These are phyloP conservation scores for Phialocephala subalpina DNA, from an alignment of 2,329 filamentous ascomycete species.

Conservation along the genomic window DNA sequence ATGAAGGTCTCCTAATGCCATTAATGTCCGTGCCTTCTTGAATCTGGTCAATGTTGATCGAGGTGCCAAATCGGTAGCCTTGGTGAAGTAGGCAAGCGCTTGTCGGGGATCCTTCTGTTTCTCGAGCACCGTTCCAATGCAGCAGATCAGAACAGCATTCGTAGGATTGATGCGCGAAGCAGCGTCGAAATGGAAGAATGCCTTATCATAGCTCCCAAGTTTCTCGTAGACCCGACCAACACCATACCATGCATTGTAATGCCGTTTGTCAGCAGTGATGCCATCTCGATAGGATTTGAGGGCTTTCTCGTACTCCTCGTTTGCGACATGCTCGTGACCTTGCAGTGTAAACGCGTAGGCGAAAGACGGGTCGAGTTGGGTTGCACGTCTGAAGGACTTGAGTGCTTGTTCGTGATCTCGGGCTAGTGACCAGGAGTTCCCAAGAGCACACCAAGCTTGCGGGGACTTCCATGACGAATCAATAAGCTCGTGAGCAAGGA, in stretches of 20 bases:
- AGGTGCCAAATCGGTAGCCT: conserved; percentile 84
- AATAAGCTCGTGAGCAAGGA: conserved; percentile 88
- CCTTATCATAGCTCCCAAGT: conserved; percentile 88
- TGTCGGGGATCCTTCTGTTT: conserved; percentile 83
- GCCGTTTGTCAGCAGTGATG: conserved; percentile 84
- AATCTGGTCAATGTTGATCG: conserved; percentile 84
- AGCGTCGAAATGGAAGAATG: conserved; percentile 88
- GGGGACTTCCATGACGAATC: conserved; percentile 89
- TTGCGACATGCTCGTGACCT: conserved; percentile 93
- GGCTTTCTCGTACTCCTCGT: conserved; percentile 97
- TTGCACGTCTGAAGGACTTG: conserved; percentile 92
- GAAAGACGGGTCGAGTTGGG: conserved; percentile 87
- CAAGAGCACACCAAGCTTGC: conserved; percentile 94
- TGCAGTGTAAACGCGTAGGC: conserved; percentile 96
- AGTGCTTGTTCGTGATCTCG: conserved; percentile 95
- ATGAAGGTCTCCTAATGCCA: conserved; percentile 75
- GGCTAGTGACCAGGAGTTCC: conserved; percentile 92
- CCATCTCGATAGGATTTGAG: conserved; percentile 86
- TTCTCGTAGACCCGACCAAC: conserved; percentile 85
- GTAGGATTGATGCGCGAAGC: conserved; percentile 91
- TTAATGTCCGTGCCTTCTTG: conserved; percentile 88
- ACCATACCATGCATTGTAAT: conserved; percentile 99
- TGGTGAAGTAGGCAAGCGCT: conserved; percentile 82
- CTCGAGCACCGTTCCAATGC: conserved; percentile 89
- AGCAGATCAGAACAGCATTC: conserved; percentile 91